Percentiles rank a stretch among this genome's conserved stretches.
These are phyloP conservation scores for Gardenia jasminoides DNA, from an alignment of 257 asterid species.

Conservation along the genomic window DNA sequence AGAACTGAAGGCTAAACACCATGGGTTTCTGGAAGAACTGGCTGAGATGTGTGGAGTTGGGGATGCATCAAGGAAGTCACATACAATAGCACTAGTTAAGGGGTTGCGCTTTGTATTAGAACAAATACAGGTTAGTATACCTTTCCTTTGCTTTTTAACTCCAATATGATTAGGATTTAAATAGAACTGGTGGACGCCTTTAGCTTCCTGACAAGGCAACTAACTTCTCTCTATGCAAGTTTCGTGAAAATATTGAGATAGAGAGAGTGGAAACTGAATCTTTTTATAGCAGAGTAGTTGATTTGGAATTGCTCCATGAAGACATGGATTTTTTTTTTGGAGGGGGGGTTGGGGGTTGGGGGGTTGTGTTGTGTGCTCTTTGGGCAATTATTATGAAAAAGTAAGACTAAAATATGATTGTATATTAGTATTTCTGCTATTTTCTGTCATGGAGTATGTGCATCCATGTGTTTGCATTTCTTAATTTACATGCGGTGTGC, in stretches of 20 bases:
- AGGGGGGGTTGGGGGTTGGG: too few species aligned
- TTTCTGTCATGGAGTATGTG: not conserved
- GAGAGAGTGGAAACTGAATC: not conserved
- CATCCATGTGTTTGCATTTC: not conserved
- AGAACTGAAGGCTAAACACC: slow-evolving; percentile 57
- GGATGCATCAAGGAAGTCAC: slow-evolving; percentile 39
- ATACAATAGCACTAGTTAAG: slow-evolving; percentile 55
- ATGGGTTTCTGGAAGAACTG: slow-evolving; percentile 56
- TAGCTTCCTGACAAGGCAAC: not conserved
- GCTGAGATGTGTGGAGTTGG: slow-evolving; percentile 41
- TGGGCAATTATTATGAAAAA: not conserved
- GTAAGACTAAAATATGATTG: not conserved
- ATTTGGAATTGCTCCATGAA: not conserved
- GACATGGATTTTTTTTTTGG: not conserved
- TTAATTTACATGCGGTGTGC: not conserved
- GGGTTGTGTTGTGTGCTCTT: not conserved
- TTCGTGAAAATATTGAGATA: not conserved
- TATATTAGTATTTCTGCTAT: too few species aligned
- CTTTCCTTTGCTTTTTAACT: not conserved
- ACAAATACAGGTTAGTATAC: slow-evolving; percentile 70
- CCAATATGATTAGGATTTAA: not conserved
- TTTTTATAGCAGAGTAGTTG: not conserved
- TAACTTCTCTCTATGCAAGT: not conserved
- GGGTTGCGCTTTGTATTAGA: slow-evolving; percentile 85
- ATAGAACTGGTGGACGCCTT: not conserved